Conservation (phyloP, 495 filamentous ascomycete species). For the Durotheca rogersii region DNA sequence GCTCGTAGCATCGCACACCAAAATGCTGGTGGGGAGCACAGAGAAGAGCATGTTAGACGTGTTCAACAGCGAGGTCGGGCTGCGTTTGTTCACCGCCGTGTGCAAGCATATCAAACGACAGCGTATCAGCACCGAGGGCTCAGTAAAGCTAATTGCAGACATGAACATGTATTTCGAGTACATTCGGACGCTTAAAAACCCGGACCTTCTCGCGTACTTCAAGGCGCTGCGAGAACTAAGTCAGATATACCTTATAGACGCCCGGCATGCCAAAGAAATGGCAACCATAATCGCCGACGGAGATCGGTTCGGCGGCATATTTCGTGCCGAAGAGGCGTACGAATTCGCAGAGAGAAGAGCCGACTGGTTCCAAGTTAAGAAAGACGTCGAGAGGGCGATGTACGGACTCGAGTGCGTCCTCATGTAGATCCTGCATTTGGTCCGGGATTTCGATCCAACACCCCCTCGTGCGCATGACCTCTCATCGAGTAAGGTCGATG, state of each 20-base stretch:
- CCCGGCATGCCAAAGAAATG: slow-evolving; percentile 87
- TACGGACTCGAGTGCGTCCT: slow-evolving; percentile 88
- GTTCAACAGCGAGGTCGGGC: slow-evolving; percentile 96
- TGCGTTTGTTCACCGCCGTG: slow-evolving; percentile 82
- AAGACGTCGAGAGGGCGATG: slow-evolving; percentile 92
- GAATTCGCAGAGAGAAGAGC: slow-evolving; percentile 93
- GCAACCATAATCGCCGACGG: slow-evolving; percentile 91
- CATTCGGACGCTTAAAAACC: slow-evolving; percentile 76
- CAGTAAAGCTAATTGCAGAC: slow-evolving; percentile 91
- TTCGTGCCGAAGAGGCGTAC: slow-evolving; percentile 93
- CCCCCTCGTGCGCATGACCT: too few relatives aligned
- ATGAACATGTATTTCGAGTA: slow-evolving; percentile 92
- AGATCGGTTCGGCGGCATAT: slow-evolving; percentile 86
- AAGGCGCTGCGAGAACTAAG: slow-evolving; percentile 86
- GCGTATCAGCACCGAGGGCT: slow-evolving; percentile 84
- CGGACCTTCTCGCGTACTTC: slow-evolving; percentile 83
- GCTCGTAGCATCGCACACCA: slow-evolving; percentile 82
- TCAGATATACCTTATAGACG: slow-evolving; percentile 93
- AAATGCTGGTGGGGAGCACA: slow-evolving; percentile 86
- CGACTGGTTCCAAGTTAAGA: slow-evolving; percentile 89
- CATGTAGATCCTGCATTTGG: slow-evolving; percentile 61
- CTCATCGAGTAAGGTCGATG: not conserved
- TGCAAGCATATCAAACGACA: slow-evolving; percentile 98
- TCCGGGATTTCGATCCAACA: too few relatives aligned
- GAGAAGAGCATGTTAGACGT: slow-evolving; percentile 98